These are phyloP conservation scores for Lactifluus piperatus DNA, from an alignment of 768 basidiomycete genomes.

Conservation along the genomic window DNA sequence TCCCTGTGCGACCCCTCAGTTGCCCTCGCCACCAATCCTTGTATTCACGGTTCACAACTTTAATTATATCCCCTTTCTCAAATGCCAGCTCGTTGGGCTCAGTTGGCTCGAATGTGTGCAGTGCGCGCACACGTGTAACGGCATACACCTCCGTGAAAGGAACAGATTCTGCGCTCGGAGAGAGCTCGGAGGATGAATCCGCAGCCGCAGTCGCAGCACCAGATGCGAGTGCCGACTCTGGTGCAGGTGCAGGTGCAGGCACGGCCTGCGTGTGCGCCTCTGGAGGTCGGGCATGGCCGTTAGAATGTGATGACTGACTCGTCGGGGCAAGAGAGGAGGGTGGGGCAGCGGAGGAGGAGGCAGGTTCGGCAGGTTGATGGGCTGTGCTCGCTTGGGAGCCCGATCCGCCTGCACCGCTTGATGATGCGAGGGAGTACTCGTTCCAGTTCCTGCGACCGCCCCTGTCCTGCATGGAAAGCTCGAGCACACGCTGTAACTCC, in stretches of 20 bases:
- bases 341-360: no score
- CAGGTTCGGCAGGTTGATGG: conserved; percentile 14
- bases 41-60: conserved; percentile 89
- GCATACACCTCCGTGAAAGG: conserved; percentile 28
- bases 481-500: conserved; percentile 85
- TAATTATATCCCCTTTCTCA: conserved; percentile 87
- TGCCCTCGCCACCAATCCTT: conserved; percentile 98
- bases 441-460: conserved; percentile 63
- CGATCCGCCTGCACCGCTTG: conserved; percentile 30
- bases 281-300: conserved; percentile 44
- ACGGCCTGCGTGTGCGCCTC: neutral
- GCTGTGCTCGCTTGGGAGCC: conserved; percentile 22
- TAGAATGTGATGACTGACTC: conserved; percentile 31
- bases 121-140: conserved; percentile 77
- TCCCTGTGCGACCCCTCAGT: conserved; percentile 80
- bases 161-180: conserved; percentile 23
- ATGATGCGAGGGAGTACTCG: conserved; percentile 33
- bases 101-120: conserved; percentile 83
- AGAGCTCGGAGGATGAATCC: conserved; percentile 15
- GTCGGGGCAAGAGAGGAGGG: conserved; percentile 19
- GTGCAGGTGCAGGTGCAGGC: neutral
- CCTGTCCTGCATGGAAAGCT: conserved; percentile 88
- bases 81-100: conserved; percentile 89
- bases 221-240: no score
- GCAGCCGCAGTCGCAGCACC: conserved; percentile 24